Base-by-base conservation (phyloP, 495 filamentous ascomycete genomes). In the Glarea lozoyensis region DNA sequence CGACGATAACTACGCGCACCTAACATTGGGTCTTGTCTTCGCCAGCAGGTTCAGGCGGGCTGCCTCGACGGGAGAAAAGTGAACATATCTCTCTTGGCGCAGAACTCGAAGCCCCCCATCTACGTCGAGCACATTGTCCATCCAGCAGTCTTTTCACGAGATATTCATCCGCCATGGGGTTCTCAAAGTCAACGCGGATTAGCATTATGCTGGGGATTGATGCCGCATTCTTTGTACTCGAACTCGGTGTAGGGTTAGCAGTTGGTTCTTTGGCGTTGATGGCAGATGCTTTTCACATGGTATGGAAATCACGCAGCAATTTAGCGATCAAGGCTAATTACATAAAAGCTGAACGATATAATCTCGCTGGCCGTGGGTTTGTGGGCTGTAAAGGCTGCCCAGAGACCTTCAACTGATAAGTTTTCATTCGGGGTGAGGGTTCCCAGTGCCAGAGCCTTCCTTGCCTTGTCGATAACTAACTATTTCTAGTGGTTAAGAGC, bases 221-320 rank as follows among this genome's bases (percentile, higher is more conserved):
- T 65, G 64, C 78, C 2, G 70, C 75, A 3, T 98, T 98, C 69
- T 96, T 98, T 58, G 58, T 94, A 10, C 63, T 96, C 11, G 92
- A 98, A 61, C 64, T 98, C 37, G 81, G 79, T 16, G 78, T 84
- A 37, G 92, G 92, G 41, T 86, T 92, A 63, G 62, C 76, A 31
- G 88, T 93, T 41, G 81, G 86, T 53, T 97, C 92, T 20, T 76
- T 98, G 48, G 92, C 92, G 13, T 73, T 98, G 42, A 85, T 93
- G 55, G 92, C 92, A 27, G 92, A 98, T 67, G 86, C 92, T 43
- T 98, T 97, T 66, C 92, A 98, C 56, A 98, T 98, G 92, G 84
- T 89, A 58, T 51, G 70, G 42, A 24, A 17, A 10, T 10, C 15
- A 30, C 2, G 15, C 23, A 36, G 10, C 9, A 12, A 38, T 12